These are phyloP conservation scores for Symbiotaphrina buchneri DNA, from an alignment of 495 filamentous ascomycete genomes.

Conservation along the genomic window DNA sequence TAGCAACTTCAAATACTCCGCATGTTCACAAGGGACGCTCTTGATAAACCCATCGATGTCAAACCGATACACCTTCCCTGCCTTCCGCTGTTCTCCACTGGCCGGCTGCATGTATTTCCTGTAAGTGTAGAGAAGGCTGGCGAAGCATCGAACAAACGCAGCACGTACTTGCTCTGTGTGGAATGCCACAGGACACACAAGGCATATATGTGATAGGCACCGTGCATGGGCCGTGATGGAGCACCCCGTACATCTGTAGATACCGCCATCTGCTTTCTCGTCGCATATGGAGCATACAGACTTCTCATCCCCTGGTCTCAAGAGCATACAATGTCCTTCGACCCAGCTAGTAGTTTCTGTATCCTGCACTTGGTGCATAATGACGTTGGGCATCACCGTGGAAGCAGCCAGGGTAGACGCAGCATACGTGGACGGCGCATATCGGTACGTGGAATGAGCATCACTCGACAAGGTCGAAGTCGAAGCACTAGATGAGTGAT, in stretches of 20 bases:
- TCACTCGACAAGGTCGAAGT: conserved; percentile 66
- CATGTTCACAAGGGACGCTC: conserved; percentile 77
- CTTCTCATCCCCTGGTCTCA: conserved; percentile 39
- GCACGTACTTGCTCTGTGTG: conserved; percentile 75
- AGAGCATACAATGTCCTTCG: conserved; percentile 81
- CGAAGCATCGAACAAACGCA: conserved; percentile 84
- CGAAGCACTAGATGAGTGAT: conserved; percentile 60
- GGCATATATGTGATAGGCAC: conserved; percentile 56
- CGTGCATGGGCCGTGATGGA: conserved; percentile 53
- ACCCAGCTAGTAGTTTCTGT: conserved; percentile 77
- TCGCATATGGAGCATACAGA: conserved; percentile 71
- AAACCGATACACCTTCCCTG: conserved; percentile 73
- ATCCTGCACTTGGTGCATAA: conserved; percentile 65
- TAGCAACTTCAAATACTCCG: conserved; percentile 72
- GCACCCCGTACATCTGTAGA: conserved; percentile 68
- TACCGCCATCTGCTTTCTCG: conserved; percentile 70
- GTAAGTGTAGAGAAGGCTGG: conserved; percentile 90
- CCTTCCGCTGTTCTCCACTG: conserved; percentile 61
- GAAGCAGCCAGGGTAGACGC: conserved; percentile 96
- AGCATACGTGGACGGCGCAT: conserved; percentile 89
- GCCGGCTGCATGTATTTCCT: conserved; percentile 61
- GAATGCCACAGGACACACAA: conserved; percentile 83
- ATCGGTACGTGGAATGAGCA: conserved; percentile 49
- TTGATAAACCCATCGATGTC: conserved; percentile 85
- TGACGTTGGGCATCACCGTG: conserved; percentile 83